A percentile compares a stretch with the other conserved stretches of the same genome.
These are phyloP conservation scores for Gaeumannomyces tritici DNA, from an alignment of 2,329 filamentous ascomycete genomes.

Conservation along the genomic window DNA sequence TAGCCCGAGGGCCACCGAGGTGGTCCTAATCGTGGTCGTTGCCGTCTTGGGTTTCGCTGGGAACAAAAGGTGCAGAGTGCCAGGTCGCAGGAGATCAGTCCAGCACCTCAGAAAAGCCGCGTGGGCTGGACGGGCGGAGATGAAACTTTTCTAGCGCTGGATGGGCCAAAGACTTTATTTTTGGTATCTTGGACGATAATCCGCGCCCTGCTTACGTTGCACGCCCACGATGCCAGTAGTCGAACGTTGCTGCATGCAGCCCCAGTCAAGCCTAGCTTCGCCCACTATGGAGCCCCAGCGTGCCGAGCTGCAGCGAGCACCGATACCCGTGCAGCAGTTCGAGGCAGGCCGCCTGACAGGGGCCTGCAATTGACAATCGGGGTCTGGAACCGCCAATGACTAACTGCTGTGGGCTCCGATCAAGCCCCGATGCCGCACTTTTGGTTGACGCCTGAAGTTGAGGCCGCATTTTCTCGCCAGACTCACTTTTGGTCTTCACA, in stretches of 20 bases:
- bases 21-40: background rate
- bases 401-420: constrained; percentile 13
- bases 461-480: background rate
- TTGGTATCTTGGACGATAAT: background rate
- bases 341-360: background rate
- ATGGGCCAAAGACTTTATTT: no score
- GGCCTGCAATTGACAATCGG: background rate
- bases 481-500: background rate
- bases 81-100: background rate
- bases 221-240: background rate
- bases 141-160: background rate
- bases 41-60: background rate
- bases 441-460: constrained; percentile 6
- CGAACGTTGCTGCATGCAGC: background rate
- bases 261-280: background rate
- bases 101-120: background rate
- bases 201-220: background rate
- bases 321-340: background rate
- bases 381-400: background rate
- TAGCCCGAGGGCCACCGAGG: background rate
- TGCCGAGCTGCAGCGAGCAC: background rate
- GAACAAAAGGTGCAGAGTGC: no score
- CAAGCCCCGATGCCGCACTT: constrained; percentile 13
- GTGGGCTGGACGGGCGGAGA: background rate
- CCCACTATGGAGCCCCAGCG: background rate